These are phyloP conservation scores for Clavispora vitiphila DNA, from an alignment of 805 yeast genomes.

Conservation along the genomic window DNA sequence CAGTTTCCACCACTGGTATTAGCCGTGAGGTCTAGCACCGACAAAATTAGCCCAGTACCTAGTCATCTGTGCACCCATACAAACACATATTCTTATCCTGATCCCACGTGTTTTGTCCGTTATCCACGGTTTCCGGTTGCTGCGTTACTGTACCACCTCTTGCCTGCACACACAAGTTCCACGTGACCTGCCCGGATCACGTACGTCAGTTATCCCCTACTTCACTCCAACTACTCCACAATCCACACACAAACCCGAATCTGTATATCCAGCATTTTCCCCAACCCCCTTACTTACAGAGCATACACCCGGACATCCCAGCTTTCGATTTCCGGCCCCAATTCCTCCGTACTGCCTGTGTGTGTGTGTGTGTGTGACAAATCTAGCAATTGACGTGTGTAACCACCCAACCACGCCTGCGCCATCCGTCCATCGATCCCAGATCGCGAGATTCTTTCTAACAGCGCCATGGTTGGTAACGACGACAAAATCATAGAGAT, in stretches of 20 bases:
- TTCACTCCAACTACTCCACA: background rate
- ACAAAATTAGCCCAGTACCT: too few species aligned
- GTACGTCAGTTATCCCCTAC: background rate
- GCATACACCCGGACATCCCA: background rate
- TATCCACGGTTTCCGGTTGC: too few species aligned
- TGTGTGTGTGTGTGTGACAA: background rate
- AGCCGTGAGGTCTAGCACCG: too few species aligned
- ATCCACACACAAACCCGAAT: background rate
- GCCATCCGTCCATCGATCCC: background rate
- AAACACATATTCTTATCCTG: too few species aligned
- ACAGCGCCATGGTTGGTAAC: background rate
- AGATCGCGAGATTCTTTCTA: slow-evolving; percentile 7
- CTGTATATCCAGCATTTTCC: background rate
- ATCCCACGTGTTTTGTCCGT: too few species aligned
- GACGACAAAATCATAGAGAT: slow-evolving; percentile 8
- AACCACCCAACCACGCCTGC: background rate
- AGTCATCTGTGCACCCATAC: too few species aligned
- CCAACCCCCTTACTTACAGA: background rate
- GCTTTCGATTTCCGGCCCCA: background rate
- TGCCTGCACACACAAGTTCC: background rate
- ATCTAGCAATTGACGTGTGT: background rate
- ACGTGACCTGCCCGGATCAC: slow-evolving; percentile 1
- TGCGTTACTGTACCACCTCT: too few species aligned
- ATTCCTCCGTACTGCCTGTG: background rate
- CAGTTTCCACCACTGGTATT: too few species aligned